phyloP scores from a whole-genome alignment of 2,329 filamentous ascomycete species.

The Xylaria sp. region DNA sequence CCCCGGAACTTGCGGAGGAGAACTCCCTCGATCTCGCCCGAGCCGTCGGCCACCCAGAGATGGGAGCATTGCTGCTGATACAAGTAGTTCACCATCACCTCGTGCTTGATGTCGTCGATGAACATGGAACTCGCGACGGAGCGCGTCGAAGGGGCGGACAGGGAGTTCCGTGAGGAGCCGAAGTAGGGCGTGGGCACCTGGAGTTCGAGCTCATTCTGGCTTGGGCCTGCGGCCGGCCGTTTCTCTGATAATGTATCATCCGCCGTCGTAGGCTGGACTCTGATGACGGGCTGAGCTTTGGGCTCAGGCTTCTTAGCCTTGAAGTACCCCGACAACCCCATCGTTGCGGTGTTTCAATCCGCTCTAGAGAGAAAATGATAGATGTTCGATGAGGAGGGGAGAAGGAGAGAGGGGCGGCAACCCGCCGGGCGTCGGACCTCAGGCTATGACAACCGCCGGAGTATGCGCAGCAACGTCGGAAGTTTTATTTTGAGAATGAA shows the following conservation, averaged over 20 bases:
- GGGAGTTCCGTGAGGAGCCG: conserved; percentile 48
- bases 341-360: conserved; percentile 27
- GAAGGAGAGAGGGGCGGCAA: conserved; percentile 3
- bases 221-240: conserved; percentile 25
- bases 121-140: conserved; percentile 49
- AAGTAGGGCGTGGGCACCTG: conserved; percentile 45
- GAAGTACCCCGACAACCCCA: conserved; percentile 61
- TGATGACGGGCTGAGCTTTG: conserved; percentile 23
- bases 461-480: neutral
- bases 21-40: conserved; percentile 65
- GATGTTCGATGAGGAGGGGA: no score
- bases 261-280: conserved; percentile 25
- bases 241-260: conserved; percentile 35
- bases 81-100: conserved; percentile 78
- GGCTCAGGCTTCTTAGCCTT: conserved; percentile 45
- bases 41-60: conserved; percentile 67
- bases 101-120: conserved; percentile 69
- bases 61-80: conserved; percentile 73
- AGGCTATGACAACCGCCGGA: neutral
- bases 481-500: no score
- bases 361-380: no score
- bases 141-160: conserved; percentile 43
- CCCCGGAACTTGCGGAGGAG: conserved; percentile 62
- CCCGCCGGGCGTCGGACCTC: conserved; percentile 7
- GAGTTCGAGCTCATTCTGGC: conserved; percentile 43